These are phyloP conservation scores for Phytophthora idaei DNA, from an alignment of 352 stramenopile genomes.

Conservation along the genomic window DNA sequence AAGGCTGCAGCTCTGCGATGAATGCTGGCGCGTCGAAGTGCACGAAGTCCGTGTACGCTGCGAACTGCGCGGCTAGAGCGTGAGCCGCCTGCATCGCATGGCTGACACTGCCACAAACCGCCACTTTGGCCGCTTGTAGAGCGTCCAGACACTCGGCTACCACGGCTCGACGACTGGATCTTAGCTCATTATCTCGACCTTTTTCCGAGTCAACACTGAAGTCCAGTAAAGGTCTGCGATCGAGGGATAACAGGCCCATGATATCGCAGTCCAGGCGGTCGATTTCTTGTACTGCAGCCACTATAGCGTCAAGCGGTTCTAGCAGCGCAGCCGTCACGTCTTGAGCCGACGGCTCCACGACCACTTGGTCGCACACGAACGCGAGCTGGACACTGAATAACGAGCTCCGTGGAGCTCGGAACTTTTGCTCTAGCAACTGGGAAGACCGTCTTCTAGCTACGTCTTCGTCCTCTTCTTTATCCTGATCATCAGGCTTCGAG, in stretches of 20 bases:
- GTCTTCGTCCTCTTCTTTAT: constrained; percentile 19
- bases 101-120: constrained; percentile 62
- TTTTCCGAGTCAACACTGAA: constrained; percentile 39
- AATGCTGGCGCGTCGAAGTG: constrained; percentile 81
- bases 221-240: constrained; percentile 59
- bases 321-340: constrained; percentile 84
- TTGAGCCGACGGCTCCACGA: constrained; percentile 62
- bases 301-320: constrained; percentile 80
- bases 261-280: constrained; percentile 90
- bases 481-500: not conserved
- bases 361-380: constrained; percentile 52
- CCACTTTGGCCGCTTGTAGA: constrained; percentile 53
- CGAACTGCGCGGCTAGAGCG: constrained; percentile 72
- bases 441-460: constrained; percentile 11
- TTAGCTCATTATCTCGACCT: constrained; percentile 5
- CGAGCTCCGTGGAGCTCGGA: constrained; percentile 57
- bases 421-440: constrained; percentile 18
- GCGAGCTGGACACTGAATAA: constrained; percentile 86
- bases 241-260: constrained; percentile 87
- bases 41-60: constrained; percentile 84
- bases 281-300: constrained; percentile 77
- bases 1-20: constrained; percentile 58
- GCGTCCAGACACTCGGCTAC: constrained; percentile 53
- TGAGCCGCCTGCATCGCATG: constrained; percentile 71
- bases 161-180: constrained; percentile 31